Evolutionary conservation across 2,329 filamentous ascomycete species (phyloP).

Genomic region (Colletotrichum echinochloae): DNA sequence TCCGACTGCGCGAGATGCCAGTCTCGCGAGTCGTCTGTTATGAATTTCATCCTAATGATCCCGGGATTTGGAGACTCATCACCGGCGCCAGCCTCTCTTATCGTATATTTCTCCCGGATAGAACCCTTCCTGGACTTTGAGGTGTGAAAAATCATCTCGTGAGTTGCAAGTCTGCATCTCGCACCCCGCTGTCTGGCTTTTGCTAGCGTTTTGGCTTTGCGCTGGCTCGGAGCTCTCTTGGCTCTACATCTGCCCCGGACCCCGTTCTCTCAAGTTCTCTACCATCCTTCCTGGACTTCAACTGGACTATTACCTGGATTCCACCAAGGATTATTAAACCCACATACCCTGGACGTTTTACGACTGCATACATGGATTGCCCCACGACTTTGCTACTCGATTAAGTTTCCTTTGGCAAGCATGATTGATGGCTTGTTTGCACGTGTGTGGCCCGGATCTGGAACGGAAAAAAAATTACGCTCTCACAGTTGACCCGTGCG

Average conservation of each 20-base stretch:
- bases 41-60: conserved; percentile 41
- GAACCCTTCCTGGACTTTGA: conserved; percentile 30
- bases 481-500: conserved; percentile 20
- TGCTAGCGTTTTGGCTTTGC: conserved; percentile 32
- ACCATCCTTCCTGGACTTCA: conserved; percentile 14
- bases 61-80: conserved; percentile 40
- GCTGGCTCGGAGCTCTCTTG: conserved; percentile 19
- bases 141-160: conserved; percentile 29
- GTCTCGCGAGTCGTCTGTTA: conserved; percentile 37
- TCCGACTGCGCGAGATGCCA: conserved; percentile 39
- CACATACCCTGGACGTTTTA: conserved; percentile 40
- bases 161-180: conserved; percentile 43
- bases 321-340: conserved; percentile 31
- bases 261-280: conserved; percentile 15
- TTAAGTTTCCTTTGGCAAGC: conserved; percentile 31
- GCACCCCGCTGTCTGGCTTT: conserved; percentile 35
- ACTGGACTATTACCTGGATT: conserved; percentile 24
- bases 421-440: conserved; percentile 34
- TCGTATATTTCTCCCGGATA: conserved; percentile 41
- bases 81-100: conserved; percentile 40
- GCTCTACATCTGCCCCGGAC: conserved; percentile 23
- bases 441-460: conserved; percentile 31
- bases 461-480: conserved; percentile 40
- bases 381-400: conserved; percentile 39
- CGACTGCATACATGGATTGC: conserved; percentile 43